Base-by-base conservation (phyloP, 2,329 filamentous ascomycete species). In the Aureobasidium sp. region DNA sequence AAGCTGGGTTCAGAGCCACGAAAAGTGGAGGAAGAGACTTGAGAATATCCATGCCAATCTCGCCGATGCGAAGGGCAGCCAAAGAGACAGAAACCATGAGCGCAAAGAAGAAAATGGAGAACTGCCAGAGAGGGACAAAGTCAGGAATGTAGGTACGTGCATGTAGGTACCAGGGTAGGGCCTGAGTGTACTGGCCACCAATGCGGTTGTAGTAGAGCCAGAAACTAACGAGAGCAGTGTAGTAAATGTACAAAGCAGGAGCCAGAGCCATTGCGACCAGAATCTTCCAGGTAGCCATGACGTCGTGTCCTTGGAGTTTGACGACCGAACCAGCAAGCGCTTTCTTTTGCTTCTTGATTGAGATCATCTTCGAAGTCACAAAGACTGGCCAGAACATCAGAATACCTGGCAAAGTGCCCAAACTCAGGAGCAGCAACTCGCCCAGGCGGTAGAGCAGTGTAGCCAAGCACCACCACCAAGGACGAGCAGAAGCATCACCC, bases 11-110 rank as follows among this genome's bases (percentile, higher is more conserved):
- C 70, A 97, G 82, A 67, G 90, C 93, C 31, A 97, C 81, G 51
- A 96, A 80, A 12, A 99, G 83, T 5, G 94, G 94, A 12, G 91
- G 85, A 15, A 99, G 82, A 0, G 93, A 97, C 76, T 97, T 99
- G 78, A 94, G 80, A 61, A 99, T 97, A 71, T 99, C 94, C 91
- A 99, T 97, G 58, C 93, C 94, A n/a, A 96, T 88, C 77, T 99
- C 94, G 52, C 94, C 94, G 67, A 97, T 96, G 11, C 94, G 88
- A 57, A 99, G 85, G 5, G 94, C 91, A 5, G 91, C 92, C 73
- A 96, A 97, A 0, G 92, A 96, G 68, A 97, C 88, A 22, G 86
- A 84, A 6, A 92, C 89, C 79, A 96, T 96, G 66, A 95, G 78
- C 51, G 90, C 80, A 78, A 89, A 87, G 57, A 91, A 89, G 41